These are phyloP conservation scores for Claviceps sorghi DNA, from an alignment of 2,329 filamentous ascomycete genomes.

Conservation along the genomic window DNA sequence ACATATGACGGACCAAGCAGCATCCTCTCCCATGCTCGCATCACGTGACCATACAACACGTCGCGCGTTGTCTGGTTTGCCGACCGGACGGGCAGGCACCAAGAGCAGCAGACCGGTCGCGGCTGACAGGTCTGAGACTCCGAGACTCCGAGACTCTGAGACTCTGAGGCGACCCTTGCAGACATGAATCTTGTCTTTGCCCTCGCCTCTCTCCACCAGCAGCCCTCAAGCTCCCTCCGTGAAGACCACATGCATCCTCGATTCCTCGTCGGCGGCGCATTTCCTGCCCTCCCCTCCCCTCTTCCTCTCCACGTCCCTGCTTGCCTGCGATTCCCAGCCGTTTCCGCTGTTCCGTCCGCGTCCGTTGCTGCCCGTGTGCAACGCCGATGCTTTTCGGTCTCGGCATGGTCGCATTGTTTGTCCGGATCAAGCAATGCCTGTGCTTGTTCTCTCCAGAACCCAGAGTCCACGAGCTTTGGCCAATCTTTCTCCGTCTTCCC, in stretches of 20 bases:
- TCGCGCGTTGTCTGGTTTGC: not conserved
- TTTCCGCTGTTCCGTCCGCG: not conserved
- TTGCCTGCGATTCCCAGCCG: not conserved
- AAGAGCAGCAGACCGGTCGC: not conserved
- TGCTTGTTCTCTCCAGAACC: not conserved
- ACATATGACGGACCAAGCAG: not conserved
- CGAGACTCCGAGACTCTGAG: too few relatives aligned
- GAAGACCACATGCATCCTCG: not conserved
- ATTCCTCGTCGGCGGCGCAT: not conserved
- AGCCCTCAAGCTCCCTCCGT: not conserved
- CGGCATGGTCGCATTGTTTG: not conserved
- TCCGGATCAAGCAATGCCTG: not conserved
- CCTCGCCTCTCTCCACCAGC: not conserved
- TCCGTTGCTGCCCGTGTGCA: not conserved
- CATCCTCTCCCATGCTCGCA: not conserved
- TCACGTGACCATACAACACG: not conserved
- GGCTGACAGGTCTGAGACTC: not conserved
- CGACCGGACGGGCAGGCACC: not conserved
- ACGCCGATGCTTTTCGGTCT: constrained; percentile 1
- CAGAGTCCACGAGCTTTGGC: not conserved
- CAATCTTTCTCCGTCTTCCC: not conserved
- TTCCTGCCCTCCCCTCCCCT: not conserved
- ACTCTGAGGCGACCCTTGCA: not conserved
- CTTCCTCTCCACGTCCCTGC: not conserved
- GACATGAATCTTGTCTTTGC: not conserved